Evolutionary conservation across 768 basidiomycete species (phyloP), one percentile per base, ranked within the genome.

Genomic region (Hydnum rufescens): DNA sequence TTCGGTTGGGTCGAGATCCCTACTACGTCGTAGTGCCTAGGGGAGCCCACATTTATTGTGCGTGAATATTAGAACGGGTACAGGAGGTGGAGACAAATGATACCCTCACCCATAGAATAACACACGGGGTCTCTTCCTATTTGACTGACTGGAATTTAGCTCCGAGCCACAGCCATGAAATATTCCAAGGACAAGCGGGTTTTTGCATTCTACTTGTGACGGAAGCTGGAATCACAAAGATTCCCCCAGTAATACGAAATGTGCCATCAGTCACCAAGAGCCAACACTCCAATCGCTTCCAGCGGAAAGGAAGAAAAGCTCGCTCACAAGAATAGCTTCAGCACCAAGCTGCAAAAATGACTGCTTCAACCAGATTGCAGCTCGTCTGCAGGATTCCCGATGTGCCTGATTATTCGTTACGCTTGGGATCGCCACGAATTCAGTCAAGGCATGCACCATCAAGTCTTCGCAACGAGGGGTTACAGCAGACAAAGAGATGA

Each of bases 21-120:
- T 47, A 97, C 86, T n/a, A 97, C 87, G 59, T 99, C 95, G 67
- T 97, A 99, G 63, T 99, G 95, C 2, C 87, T 87, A 47, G 3
- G 26, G 29, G 32, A 26, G 4, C 29, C 25, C 13, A 16, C 19
- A 25, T 42, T 18, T n/a, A 30, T 26, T 3, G 16, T n/a, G n/a
- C 13, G 26, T 47, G 18, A 23, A 30, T 49, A 49, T 16, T 16
- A 3, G 5, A 49, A 26, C 22, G 5, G 18, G 53, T 8, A 52
- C 32, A 19, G 26, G 46, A 28, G 16, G 30, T 25, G 26, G 36
- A 49, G 22, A n/a, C n/a, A n/a, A n/a, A n/a, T n/a, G n/a, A n/a
- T n/a, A n/a, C n/a, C n/a, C 71, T 25, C 59, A 84, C 79, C 90
- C 93, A 58, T 97, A 99, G 64, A 93, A 92, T 8, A 96, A 67